These are phyloP conservation scores for Gymnopilus junonius DNA, from an alignment of 768 basidiomycete genomes.

Conservation along the genomic window DNA sequence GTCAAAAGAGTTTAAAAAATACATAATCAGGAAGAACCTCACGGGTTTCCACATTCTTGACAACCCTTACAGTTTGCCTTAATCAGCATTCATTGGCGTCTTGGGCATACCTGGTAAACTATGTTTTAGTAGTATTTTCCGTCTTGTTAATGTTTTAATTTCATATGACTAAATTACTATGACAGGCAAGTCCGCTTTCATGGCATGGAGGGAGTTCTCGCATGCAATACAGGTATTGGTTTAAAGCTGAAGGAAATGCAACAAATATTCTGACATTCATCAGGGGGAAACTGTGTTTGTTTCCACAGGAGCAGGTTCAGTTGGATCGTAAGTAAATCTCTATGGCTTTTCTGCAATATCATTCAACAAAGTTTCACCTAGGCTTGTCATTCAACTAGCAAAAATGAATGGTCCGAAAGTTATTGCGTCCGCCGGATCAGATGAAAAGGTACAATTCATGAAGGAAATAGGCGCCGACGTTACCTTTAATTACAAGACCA, in stretches of 20 bases:
- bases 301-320: slow-evolving; percentile 49
- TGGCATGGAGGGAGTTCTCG: slow-evolving; percentile 45
- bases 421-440: slow-evolving; percentile 71
- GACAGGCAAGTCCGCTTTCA: slow-evolving; percentile 42
- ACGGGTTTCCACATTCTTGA: slow-evolving; percentile 31
- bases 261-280: neutral
- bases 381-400: slow-evolving; percentile 54
- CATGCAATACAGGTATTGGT: slow-evolving; percentile 37
- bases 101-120: slow-evolving; percentile 60
- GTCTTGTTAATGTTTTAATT: neutral
- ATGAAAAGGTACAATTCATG: slow-evolving; percentile 71
- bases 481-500: slow-evolving; percentile 76
- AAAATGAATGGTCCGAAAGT: slow-evolving; percentile 63
- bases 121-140: too few relatives aligned
- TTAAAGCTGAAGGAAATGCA: too few relatives aligned
- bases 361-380: slow-evolving; percentile 12
- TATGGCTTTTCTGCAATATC: neutral
- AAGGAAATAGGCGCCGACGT: slow-evolving; percentile 68
- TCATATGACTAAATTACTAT: neutral
- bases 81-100: slow-evolving; percentile 52
- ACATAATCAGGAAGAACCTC: slow-evolving; percentile 33
- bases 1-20: slow-evolving; percentile 48
- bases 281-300: slow-evolving; percentile 49
- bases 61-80: slow-evolving; percentile 50
- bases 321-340: slow-evolving; percentile 56